phyloP scores from a whole-genome alignment of 2,329 filamentous ascomycete genomes.

The Zymoseptoria brevis region DNA sequence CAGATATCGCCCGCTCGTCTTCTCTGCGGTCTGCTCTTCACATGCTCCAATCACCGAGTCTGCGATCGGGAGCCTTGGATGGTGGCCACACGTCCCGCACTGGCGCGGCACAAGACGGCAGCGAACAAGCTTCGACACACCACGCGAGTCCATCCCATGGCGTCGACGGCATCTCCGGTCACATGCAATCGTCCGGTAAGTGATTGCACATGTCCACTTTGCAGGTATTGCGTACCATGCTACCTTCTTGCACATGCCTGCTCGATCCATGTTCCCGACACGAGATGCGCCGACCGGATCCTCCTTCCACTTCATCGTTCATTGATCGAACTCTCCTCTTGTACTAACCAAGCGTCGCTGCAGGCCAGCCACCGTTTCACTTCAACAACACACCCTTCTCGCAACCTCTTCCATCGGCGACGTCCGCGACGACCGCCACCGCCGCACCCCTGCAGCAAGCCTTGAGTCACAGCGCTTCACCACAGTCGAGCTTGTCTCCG shows the following conservation, averaged over 20 bases:
- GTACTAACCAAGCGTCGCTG: neutral
- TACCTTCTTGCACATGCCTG: neutral
- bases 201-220: neutral
- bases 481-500: constrained; percentile 18
- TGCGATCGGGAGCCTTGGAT: too few relatives aligned
- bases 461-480: constrained; percentile 23
- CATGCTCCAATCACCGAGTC: too few relatives aligned
- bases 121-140: neutral
- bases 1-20: neutral
- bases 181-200: neutral
- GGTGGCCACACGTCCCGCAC: too few relatives aligned
- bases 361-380: constrained; percentile 19
- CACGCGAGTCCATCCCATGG: neutral
- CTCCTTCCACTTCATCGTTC: neutral
- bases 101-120: neutral
- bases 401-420: constrained; percentile 19
- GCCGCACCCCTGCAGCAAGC: constrained; percentile 11
- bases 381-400: constrained; percentile 29
- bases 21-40: too few relatives aligned
- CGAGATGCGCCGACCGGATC: neutral
- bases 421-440: too few relatives aligned
- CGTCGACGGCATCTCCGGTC: too few relatives aligned
- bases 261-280: neutral
- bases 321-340: neutral
- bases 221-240: neutral